These are phyloP conservation scores for Eimeria tenella DNA, from an alignment of 169 alveolate species.

Conservation along the genomic window DNA sequence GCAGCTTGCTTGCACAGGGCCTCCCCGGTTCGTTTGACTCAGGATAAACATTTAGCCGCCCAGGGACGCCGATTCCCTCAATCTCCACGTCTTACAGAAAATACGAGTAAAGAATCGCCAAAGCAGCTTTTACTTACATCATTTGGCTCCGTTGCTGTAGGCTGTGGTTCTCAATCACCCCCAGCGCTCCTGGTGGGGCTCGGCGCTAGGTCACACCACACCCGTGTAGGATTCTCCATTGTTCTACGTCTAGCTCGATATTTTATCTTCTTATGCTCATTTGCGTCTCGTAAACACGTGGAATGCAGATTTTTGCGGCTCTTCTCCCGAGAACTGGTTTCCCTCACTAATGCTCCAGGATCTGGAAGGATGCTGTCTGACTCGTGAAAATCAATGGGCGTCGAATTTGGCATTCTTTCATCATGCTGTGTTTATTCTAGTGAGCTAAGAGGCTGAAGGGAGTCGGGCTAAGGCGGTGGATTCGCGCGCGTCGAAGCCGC, in stretches of 20 bases:
- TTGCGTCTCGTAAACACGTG: neutral
- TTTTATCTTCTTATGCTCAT: neutral
- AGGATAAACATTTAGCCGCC: neutral
- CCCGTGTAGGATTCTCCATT: slow-evolving; percentile 5
- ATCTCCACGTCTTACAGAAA: neutral
- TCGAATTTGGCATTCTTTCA: neutral
- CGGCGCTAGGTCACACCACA: slow-evolving; percentile 8
- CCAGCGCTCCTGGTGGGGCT: slow-evolving; percentile 71
- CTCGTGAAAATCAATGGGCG: neutral
- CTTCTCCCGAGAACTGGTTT: neutral
- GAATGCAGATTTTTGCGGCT: neutral
- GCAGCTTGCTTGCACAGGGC: slow-evolving; percentile 11
- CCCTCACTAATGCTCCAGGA: slow-evolving; percentile 48
- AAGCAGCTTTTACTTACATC: neutral
- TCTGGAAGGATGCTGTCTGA: neutral
- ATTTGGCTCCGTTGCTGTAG: neutral
- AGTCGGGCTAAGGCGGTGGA: slow-evolving; percentile 26
- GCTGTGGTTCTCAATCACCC: slow-evolving; percentile 63
- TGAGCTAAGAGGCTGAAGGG: neutral
- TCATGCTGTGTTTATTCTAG: neutral
- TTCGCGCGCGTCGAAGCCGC: slow-evolving; percentile 23
- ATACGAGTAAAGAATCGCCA: neutral
- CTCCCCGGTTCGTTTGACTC: slow-evolving; percentile 3
- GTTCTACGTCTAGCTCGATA: slow-evolving; percentile 31
- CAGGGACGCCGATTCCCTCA: neutral